These are phyloP conservation scores for Trypanosoma melophagium DNA, from an alignment of 208 protist genomes.

Conservation along the genomic window DNA sequence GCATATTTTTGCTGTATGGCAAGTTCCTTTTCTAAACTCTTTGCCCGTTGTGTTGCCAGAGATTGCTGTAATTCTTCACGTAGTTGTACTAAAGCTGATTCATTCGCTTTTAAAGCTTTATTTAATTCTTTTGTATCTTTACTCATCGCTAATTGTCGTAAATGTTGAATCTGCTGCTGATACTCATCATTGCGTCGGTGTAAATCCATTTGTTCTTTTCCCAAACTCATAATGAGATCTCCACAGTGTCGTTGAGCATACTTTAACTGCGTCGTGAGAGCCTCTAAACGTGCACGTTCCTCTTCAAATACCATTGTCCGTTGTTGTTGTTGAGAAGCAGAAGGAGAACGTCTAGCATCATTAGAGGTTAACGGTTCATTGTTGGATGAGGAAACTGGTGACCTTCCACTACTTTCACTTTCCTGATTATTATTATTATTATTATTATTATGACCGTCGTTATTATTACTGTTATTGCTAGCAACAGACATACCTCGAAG, in stretches of 20 bases:
- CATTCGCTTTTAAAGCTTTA: conserved; percentile 27
- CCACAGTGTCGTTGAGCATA: conserved; percentile 23
- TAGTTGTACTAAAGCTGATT: conserved; percentile 31
- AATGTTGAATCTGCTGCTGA: conserved; percentile 15
- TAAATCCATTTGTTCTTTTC: conserved; percentile 15
- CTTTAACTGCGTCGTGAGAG: conserved; percentile 29
- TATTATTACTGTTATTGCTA: neutral
- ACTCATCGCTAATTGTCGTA: conserved; percentile 12
- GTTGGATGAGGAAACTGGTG: neutral
- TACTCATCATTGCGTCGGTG: conserved; percentile 4
- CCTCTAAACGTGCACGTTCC: conserved; percentile 28
- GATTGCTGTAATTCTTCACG: conserved; percentile 21
- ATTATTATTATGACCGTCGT: neutral
- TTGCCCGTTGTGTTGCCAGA: conserved; percentile 17
- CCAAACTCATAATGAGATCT: conserved; percentile 7
- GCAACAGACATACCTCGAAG: conserved; percentile 20
- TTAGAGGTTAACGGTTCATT: neutral
- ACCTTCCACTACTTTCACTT: neutral
- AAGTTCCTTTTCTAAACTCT: conserved; percentile 20
- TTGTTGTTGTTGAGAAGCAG: conserved; percentile 8
- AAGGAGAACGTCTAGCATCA: neutral
- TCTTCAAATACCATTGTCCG: conserved; percentile 24
- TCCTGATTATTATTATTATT: neutral
- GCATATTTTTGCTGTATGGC: conserved; percentile 34
- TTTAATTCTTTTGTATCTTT: conserved; percentile 15